Conservation (phyloP, 1,139 yeast genomes). For the Blastobotrys aristatus region DNA sequence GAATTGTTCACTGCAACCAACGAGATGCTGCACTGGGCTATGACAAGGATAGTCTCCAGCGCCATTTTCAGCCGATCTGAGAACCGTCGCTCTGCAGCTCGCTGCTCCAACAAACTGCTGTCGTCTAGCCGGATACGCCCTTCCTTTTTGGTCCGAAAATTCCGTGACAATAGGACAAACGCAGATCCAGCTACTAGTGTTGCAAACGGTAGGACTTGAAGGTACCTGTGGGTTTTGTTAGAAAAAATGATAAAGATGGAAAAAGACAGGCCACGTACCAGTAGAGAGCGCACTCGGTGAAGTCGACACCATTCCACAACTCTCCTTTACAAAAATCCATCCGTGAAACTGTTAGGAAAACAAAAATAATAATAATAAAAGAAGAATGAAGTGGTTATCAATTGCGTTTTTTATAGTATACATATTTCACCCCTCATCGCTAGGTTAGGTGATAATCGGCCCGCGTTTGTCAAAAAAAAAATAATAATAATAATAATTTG, state of each 20-base stretch:
- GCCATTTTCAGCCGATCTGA: not conserved
- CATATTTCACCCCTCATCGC: too few relatives aligned
- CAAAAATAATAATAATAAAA: too few relatives aligned
- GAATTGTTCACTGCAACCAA: not conserved
- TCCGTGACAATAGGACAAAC: not conserved
- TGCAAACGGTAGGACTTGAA: not conserved
- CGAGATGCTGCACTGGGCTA: not conserved
- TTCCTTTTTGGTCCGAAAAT: not conserved
- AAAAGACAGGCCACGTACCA: not conserved
- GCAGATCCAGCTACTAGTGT: not conserved
- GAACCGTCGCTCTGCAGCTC: not conserved
- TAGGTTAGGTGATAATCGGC: too few relatives aligned
- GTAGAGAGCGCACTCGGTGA: not conserved
- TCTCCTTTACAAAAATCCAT: not conserved
- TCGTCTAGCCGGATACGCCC: not conserved
- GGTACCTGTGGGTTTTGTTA: not conserved
- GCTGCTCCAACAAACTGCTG: not conserved
- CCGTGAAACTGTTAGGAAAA: too few relatives aligned
- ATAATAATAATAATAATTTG: too few relatives aligned
- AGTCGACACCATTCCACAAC: constrained; percentile 1
- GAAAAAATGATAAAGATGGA: too few relatives aligned
- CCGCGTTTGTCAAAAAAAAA: too few relatives aligned
- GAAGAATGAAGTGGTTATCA: too few relatives aligned
- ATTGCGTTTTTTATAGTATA: too few relatives aligned
- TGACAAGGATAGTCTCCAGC: not conserved